A percentile compares a stretch with the other conserved stretches of the same genome.
Evolutionary conservation across 352 stramenopile genomes (phyloP).

Genomic region (Lagenidium giganteum): DNA sequence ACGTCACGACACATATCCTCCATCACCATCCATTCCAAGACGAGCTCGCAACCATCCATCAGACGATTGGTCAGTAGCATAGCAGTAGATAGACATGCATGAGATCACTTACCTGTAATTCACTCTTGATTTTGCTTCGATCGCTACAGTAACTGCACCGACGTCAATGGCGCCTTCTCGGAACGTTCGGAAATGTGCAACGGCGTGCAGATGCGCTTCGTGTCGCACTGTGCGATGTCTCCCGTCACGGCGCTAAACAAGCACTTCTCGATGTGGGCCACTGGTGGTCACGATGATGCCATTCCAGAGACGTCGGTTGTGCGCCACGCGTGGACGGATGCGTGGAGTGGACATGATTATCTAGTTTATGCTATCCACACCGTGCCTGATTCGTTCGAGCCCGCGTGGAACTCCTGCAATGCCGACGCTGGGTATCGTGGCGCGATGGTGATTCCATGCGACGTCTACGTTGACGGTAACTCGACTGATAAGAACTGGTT

Average conservation of each 20-base stretch:
- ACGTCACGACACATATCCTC: too few relatives aligned
- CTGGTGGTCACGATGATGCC: slow-evolving; percentile 9
- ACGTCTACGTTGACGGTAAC: slow-evolving; percentile 5
- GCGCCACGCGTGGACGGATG: slow-evolving; percentile 16
- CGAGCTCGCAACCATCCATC: too few relatives aligned
- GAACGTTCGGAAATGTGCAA: slow-evolving; percentile 23
- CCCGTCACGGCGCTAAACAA: neutral
- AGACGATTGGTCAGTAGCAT: too few relatives aligned
- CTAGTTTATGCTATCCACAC: slow-evolving; percentile 25
- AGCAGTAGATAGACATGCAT: too few relatives aligned
- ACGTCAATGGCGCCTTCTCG: too few relatives aligned
- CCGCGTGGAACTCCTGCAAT: slow-evolving; percentile 7
- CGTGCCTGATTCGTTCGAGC: slow-evolving; percentile 3
- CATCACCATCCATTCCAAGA: too few relatives aligned
- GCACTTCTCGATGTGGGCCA: slow-evolving; percentile 24
- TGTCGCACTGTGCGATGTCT: slow-evolving; percentile 14
- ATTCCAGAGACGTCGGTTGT: slow-evolving; percentile 12
- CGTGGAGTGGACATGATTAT: slow-evolving; percentile 3
- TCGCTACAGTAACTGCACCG: too few relatives aligned
- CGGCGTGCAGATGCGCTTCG: slow-evolving; percentile 13
- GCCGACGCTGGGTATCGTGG: neutral
- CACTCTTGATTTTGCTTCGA: too few relatives aligned
- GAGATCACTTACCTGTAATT: too few relatives aligned
- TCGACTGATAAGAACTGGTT: slow-evolving; percentile 1
- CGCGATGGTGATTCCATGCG: slow-evolving; percentile 19